These are phyloP conservation scores for Tolypocladium guangdongense DNA, from an alignment of 2,329 filamentous ascomycete genomes.

Conservation along the genomic window DNA sequence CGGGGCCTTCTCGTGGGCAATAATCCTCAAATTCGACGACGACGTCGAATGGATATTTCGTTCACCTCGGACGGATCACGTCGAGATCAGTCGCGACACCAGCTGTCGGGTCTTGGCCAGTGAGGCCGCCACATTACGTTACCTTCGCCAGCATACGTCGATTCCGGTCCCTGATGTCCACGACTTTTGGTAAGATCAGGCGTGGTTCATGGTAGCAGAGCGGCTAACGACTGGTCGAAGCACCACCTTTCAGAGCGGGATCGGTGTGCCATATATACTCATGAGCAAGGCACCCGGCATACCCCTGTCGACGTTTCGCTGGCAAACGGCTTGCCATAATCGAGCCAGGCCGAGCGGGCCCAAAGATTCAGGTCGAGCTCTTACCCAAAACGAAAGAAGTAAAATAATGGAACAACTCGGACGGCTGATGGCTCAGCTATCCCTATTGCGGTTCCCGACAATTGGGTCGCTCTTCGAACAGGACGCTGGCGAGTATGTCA, in stretches of 20 bases:
- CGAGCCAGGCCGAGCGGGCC: no score
- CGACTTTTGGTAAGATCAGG: conserved; percentile 7
- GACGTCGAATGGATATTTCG: conserved; percentile 18
- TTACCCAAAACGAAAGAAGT: conserved; percentile 6
- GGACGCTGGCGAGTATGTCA: conserved; percentile 5
- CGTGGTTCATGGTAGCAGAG: background rate
- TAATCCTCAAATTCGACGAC: conserved; percentile 19
- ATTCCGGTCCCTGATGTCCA: conserved; percentile 21
- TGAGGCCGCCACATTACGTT: conserved; percentile 19
- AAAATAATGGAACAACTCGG: conserved; percentile 17
- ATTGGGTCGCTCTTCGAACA: conserved; percentile 18
- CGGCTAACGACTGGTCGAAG: background rate
- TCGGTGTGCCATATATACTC: conserved; percentile 20
- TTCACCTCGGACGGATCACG: conserved; percentile 12
- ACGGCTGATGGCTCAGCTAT: conserved; percentile 12
- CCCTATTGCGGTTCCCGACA: conserved; percentile 12
- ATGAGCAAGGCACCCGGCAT: conserved; percentile 19
- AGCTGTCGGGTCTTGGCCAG: conserved; percentile 15
- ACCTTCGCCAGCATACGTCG: conserved; percentile 15
- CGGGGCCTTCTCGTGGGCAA: conserved; percentile 18
- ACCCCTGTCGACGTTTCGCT: conserved; percentile 12
- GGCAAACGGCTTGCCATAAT: conserved; percentile 7
- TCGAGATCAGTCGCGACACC: conserved; percentile 9
- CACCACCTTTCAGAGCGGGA: conserved; percentile 11
- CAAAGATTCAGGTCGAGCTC: conserved; percentile 1